Percentiles rank a stretch among this genome's conserved stretches.
phyloP scores from a whole-genome alignment of 805 yeast genomes.

The Henningerozyma blattae region DNA sequence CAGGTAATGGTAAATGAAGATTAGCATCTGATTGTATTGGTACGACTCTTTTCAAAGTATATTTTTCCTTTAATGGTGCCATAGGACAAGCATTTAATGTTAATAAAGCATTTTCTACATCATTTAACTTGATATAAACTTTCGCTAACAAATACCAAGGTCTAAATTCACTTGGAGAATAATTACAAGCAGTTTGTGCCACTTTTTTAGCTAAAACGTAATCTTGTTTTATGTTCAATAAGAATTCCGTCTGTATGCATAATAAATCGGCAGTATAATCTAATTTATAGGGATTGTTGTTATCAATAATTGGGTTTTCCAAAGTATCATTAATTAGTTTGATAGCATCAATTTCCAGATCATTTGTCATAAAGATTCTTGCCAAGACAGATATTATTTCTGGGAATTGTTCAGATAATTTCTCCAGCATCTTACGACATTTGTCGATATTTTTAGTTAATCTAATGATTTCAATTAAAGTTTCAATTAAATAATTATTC shows the following conservation, averaged over 20 bases:
- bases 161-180: constrained; percentile 63
- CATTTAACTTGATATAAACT: constrained; percentile 48
- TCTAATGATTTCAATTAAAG: constrained; percentile 20
- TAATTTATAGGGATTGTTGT: constrained; percentile 7
- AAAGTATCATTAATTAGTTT: constrained; percentile 19
- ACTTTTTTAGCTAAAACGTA: constrained; percentile 15
- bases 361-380: constrained; percentile 23
- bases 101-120: constrained; percentile 59
- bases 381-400: constrained; percentile 21
- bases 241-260: constrained; percentile 20
- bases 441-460: constrained; percentile 18
- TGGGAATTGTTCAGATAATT: constrained; percentile 11
- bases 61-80: constrained; percentile 57
- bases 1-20: constrained; percentile 65
- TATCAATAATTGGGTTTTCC: constrained; percentile 6
- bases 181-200: constrained; percentile 35
- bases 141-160: constrained; percentile 63
- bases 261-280: constrained; percentile 21
- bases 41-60: constrained; percentile 45
- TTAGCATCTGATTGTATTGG: constrained; percentile 26
- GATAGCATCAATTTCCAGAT: constrained; percentile 27
- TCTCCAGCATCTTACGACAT: constrained; percentile 17
- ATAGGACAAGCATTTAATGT: constrained; percentile 74
- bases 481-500: constrained; percentile 24
- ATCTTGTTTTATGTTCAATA: constrained; percentile 18